Conservation (phyloP, 768 basidiomycete species). For the Trametes maxima region DNA sequence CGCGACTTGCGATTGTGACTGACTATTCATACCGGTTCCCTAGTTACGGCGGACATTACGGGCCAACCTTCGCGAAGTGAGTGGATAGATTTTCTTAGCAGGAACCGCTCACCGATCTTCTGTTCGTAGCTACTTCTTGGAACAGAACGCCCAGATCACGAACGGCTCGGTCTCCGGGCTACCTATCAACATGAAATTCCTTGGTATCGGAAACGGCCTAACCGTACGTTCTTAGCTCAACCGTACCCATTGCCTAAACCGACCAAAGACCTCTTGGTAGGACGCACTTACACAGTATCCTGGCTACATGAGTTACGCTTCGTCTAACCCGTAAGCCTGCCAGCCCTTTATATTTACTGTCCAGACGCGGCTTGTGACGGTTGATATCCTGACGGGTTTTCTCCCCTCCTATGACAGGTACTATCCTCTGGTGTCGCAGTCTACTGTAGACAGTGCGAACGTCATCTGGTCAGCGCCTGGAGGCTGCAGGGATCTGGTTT, state of each 20-base stretch:
- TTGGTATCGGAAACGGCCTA: conserved; percentile 68
- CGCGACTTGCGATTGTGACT: neutral
- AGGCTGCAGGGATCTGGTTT: conserved; percentile 54
- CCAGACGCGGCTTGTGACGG: neutral
- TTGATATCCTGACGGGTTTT: no score
- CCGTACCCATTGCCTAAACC: neutral
- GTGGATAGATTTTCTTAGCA: conserved; percentile 1
- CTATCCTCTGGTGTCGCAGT: conserved; percentile 50
- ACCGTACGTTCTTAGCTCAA: conserved; percentile 44
- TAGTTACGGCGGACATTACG: conserved; percentile 43
- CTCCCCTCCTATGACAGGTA: conserved; percentile 41
- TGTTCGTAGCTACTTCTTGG: conserved; percentile 47
- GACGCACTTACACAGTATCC: conserved; percentile 54
- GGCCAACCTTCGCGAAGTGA: conserved; percentile 39
- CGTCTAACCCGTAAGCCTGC: conserved; percentile 43
- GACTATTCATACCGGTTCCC: neutral
- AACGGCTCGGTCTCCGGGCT: conserved; percentile 47
- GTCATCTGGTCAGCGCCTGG: conserved; percentile 43
- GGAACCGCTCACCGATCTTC: neutral
- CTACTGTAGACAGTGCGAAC: conserved; percentile 45
- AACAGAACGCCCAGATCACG: conserved; percentile 59
- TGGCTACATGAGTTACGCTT: conserved; percentile 58
- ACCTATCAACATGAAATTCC: conserved; percentile 57
- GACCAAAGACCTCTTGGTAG: conserved; percentile 25
- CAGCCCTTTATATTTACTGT: no score